Evolutionary conservation across 768 basidiomycete genomes (phyloP), one percentile per base, ranked within the genome.

Genomic region (Termitomyces sp.): DNA sequence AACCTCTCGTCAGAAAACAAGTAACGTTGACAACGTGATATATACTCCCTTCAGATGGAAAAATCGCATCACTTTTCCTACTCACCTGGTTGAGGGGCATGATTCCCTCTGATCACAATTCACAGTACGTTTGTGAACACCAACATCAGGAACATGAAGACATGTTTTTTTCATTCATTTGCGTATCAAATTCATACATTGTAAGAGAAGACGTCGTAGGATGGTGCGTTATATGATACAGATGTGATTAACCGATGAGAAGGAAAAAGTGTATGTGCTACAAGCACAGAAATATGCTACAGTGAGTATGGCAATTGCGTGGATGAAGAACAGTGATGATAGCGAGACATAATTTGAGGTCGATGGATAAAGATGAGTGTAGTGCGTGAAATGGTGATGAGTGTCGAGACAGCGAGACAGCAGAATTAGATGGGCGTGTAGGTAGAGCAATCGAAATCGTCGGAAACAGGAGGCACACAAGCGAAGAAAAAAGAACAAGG

Each of bases 261-360:
- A 22, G 15, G 10, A 7, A 48, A 10, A 49, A 25, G n/a, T 27
- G 16, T 25, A 12, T 36, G 35, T 49, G 60, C 54, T 62, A 59
- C 48, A 62, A 35, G 23, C 20, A 49, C 55, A 50, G 55, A 52
- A 51, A 49, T 66, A 67, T 40, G 66, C 63, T 69, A 69, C 68
- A 69, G 58, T 52, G 42, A 50, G 48, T 51, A 43, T 41, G 20
- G 40, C 18, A 44, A 48, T 25, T 31, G 50, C 41, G 38, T 43
- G 33, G 33, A 53, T 33, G 29, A 42, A 32, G 45, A 42, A 49
- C 43, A 52, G 42, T 61, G 53, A 50, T 56, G 53, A 59, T 57
- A 44, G 51, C 33, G 20, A 49, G 36, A 38, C 32, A 25, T 45
- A 29, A 29, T 40, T 33, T 33, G 35, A 12, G 1, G 32, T 35